Evolutionary conservation across 352 stramenopile genomes (phyloP).

Genomic region (Phytopythium montanum): DNA sequence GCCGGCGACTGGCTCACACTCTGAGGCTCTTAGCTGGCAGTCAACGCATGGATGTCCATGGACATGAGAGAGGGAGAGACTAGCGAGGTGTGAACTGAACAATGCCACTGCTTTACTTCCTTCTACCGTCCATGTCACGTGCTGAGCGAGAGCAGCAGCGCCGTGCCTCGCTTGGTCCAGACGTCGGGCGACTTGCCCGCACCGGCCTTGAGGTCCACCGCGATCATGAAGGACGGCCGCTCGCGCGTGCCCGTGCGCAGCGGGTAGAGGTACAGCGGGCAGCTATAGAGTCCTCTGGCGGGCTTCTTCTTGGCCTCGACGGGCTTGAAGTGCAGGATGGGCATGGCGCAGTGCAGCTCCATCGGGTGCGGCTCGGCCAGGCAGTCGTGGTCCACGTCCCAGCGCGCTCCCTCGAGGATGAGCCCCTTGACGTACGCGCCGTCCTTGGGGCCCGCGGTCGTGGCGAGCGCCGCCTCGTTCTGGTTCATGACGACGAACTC

Average conservation of each 20-base stretch:
- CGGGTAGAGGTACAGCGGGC: conserved; percentile 95
- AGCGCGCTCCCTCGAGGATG: conserved; percentile 91
- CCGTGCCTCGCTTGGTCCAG: conserved; percentile 93
- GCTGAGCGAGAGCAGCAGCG: conserved; percentile 89
- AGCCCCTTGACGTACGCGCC: conserved; percentile 91
- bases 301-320: conserved; percentile 94
- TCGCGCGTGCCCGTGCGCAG: conserved; percentile 94
- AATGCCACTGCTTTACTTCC: neutral
- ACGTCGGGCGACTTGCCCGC: conserved; percentile 84
- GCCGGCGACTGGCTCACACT: conserved; percentile 55
- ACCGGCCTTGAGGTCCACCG: conserved; percentile 91
- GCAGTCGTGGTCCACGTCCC: conserved; percentile 90
- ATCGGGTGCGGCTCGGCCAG: conserved; percentile 90
- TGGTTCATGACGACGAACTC: conserved; percentile 94
- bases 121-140: conserved; percentile 28
- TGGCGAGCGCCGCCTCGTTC: conserved; percentile 72
- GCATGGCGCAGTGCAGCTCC: conserved; percentile 90
- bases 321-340: conserved; percentile 94
- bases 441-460: conserved; percentile 76
- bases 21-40: conserved; percentile 11
- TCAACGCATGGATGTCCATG: neutral
- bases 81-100: too few species aligned
- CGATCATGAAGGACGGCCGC: conserved; percentile 93
- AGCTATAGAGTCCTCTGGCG: conserved; percentile 91
- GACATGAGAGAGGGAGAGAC: neutral